Evolutionary conservation across 208 protist genomes (phyloP).

Genomic region (Leptomonas pyrrhocoris): DNA sequence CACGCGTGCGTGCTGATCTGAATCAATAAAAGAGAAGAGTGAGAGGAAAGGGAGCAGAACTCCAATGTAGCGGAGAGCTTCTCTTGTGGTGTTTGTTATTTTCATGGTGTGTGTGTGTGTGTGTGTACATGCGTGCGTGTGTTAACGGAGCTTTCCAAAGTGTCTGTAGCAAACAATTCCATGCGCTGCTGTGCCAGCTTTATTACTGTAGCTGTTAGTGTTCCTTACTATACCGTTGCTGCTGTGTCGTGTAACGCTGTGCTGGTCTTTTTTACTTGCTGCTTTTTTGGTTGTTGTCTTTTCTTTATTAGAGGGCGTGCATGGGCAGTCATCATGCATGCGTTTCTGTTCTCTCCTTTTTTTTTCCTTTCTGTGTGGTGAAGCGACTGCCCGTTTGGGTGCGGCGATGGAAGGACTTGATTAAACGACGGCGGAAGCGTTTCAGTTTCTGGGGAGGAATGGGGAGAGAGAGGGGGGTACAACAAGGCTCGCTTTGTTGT

Average conservation of each 20-base stretch:
- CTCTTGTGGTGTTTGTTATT: background rate
- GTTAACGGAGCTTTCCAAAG: background rate
- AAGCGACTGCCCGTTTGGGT: no score
- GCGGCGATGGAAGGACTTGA: no score
- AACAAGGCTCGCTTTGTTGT: no score
- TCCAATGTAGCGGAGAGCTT: background rate
- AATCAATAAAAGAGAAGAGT: background rate
- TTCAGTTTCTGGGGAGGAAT: no score
- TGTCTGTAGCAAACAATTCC: background rate
- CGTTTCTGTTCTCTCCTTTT: background rate
- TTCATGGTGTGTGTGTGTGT: conserved; percentile 6
- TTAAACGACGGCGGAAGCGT: no score
- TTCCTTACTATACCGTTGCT: conserved; percentile 5
- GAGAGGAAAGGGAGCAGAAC: no score
- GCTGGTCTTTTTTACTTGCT: no score
- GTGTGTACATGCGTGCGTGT: background rate
- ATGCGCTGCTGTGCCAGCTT: background rate
- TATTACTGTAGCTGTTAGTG: conserved; percentile 5
- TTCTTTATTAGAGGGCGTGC: no score
- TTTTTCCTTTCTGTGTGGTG: no score
- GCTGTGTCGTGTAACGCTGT: background rate
- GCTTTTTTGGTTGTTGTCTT: background rate
- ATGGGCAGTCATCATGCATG: no score
- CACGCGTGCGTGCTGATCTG: background rate
- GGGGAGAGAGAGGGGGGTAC: no score